Evolutionary conservation across 2,329 filamentous ascomycete species (phyloP).

Genomic region (Aspergillus brunneoviolaceus): DNA sequence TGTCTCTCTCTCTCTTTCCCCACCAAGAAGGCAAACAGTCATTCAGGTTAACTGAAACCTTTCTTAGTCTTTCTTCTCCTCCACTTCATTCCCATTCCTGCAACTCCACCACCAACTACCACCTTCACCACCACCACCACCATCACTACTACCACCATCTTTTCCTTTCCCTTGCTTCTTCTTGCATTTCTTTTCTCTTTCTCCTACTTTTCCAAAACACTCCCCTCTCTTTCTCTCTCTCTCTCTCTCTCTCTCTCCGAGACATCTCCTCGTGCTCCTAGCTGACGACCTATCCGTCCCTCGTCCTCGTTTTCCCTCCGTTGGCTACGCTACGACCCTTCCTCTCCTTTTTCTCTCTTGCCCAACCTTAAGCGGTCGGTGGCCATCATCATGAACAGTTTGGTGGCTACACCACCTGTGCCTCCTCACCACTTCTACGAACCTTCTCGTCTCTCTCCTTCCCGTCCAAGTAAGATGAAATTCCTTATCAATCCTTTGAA

Average conservation of each 20-base stretch:
- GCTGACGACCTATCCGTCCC: slow-evolving; percentile 9
- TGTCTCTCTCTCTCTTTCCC: slow-evolving; percentile 9
- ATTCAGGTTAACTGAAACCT: neutral
- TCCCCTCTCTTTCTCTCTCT: neutral
- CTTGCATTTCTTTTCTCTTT: slow-evolving; percentile 8
- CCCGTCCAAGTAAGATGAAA: slow-evolving; percentile 55
- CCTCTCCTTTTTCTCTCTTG: slow-evolving; percentile 20
- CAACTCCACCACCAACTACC: slow-evolving; percentile 2
- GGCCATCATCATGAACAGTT: slow-evolving; percentile 59
- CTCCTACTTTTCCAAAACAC: neutral
- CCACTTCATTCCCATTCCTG: slow-evolving; percentile 2
- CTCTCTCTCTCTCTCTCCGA: slow-evolving; percentile 2
- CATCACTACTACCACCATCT: too few relatives aligned
- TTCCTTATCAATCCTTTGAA: slow-evolving; percentile 8
- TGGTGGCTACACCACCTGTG: slow-evolving; percentile 58
- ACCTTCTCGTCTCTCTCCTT: slow-evolving; percentile 59
- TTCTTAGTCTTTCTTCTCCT: slow-evolving; percentile 12
- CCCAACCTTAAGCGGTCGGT: slow-evolving; percentile 31
- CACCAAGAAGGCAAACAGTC: slow-evolving; percentile 1
- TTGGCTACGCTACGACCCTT: slow-evolving; percentile 18
- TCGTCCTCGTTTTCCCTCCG: slow-evolving; percentile 4
- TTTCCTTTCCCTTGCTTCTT: slow-evolving; percentile 12
- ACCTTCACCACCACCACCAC: too few relatives aligned
- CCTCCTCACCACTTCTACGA: slow-evolving; percentile 62
- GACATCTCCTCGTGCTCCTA: slow-evolving; percentile 16